Evolutionary conservation across 495 filamentous ascomycete species (phyloP).

Genomic region (Hypoxylon perforatum): DNA sequence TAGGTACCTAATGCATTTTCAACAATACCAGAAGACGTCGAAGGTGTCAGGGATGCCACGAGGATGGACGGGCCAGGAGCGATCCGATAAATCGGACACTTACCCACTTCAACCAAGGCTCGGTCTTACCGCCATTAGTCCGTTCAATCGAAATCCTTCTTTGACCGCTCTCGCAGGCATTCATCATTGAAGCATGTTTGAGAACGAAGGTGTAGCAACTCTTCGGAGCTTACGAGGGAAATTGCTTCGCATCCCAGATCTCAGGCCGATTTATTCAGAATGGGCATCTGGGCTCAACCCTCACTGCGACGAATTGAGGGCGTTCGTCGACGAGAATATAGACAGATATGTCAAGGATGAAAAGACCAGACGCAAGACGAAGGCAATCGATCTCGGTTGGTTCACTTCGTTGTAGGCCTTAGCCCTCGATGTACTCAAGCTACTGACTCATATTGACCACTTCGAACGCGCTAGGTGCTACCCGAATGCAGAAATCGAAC

Average conservation of each 20-base stretch:
- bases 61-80: neutral
- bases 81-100: neutral
- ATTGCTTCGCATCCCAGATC: conserved; percentile 8
- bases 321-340: conserved; percentile 10
- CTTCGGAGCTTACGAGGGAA: conserved; percentile 9
- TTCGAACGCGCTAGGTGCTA: neutral
- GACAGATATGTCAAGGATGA: conserved; percentile 8
- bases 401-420: conserved; percentile 11
- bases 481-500: conserved; percentile 4
- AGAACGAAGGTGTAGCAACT: neutral
- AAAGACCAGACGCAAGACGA: conserved; percentile 6
- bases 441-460: neutral
- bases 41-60: no score
- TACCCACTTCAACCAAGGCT: neutral
- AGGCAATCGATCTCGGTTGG: conserved; percentile 21
- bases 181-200: neutral
- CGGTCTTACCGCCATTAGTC: neutral
- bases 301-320: conserved; percentile 9
- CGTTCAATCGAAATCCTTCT: neutral
- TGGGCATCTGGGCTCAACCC: conserved; percentile 14
- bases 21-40: no score
- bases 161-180: neutral
- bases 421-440: neutral
- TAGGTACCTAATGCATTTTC: no score
- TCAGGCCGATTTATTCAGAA: conserved; percentile 3